Evolutionary conservation across 1,139 yeast species (phyloP).

Genomic region (Candida neerlandica): DNA sequence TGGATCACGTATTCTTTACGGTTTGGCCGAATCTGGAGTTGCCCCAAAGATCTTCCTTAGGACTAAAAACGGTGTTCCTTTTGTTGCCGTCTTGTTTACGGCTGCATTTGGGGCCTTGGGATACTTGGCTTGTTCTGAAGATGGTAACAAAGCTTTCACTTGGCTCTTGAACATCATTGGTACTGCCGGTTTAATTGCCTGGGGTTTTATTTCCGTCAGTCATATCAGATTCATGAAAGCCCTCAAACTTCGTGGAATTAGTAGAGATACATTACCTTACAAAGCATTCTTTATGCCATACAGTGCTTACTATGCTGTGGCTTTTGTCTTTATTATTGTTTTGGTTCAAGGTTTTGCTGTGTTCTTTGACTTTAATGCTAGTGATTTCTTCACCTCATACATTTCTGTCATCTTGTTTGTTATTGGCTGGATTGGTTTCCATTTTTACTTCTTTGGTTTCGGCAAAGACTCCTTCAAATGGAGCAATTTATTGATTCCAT

Average conservation of each 20-base stretch:
- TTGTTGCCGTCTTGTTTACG: constrained; percentile 57
- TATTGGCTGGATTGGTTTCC: constrained; percentile 54
- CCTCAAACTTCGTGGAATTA: constrained; percentile 57
- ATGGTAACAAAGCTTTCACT: constrained; percentile 70
- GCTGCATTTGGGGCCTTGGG: constrained; percentile 67
- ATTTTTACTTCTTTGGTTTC: constrained; percentile 48
- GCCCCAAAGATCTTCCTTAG: constrained; percentile 59
- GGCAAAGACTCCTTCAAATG: constrained; percentile 31
- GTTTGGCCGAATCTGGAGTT: constrained; percentile 60
- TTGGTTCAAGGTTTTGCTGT: constrained; percentile 72
- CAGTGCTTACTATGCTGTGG: constrained; percentile 59
- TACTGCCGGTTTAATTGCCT: constrained; percentile 72
- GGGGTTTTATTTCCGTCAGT: constrained; percentile 68
- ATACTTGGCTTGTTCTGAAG: constrained; percentile 63
- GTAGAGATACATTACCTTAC: constrained; percentile 67
- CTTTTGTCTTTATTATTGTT: constrained; percentile 53
- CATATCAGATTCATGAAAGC: constrained; percentile 72
- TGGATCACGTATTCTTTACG: constrained; percentile 72
- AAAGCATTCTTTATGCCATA: constrained; percentile 70
- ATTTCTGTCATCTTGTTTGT: constrained; percentile 61
- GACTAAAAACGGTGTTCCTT: constrained; percentile 69
- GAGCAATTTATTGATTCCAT: constrained; percentile 39
- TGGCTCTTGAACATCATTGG: constrained; percentile 86
- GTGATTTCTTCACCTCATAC: constrained; percentile 67
- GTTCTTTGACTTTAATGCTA: constrained; percentile 56